These are phyloP conservation scores for Phaeoacremonium minimum DNA, from an alignment of 2,329 filamentous ascomycete genomes.

Conservation along the genomic window DNA sequence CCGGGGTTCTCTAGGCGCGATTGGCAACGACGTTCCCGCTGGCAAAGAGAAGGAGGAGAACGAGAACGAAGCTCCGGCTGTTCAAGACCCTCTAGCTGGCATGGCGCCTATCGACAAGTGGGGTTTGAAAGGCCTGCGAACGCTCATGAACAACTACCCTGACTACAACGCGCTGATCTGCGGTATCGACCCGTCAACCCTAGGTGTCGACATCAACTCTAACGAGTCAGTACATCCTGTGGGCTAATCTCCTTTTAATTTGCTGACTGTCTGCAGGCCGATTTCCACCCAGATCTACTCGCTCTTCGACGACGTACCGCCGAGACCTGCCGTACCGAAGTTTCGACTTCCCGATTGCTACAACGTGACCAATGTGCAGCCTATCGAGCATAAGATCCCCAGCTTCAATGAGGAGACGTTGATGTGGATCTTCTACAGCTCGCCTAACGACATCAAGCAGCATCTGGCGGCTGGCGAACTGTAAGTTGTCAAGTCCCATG, in stretches of 20 bases:
- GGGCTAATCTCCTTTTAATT: not conserved
- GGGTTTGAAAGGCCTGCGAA: conserved; percentile 60
- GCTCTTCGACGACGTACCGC: conserved; percentile 55
- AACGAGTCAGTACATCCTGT: conserved; percentile 43
- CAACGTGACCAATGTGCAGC: conserved; percentile 61
- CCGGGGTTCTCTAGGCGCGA: conserved; percentile 38
- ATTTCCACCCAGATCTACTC: conserved; percentile 59
- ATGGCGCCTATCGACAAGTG: conserved; percentile 62
- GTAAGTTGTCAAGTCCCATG: conserved; percentile 31
- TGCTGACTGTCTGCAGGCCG: conserved; percentile 28
- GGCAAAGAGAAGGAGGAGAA: conserved; percentile 39
- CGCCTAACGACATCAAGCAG: conserved; percentile 58
- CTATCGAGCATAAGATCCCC: conserved; percentile 60
- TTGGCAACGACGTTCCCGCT: conserved; percentile 36
- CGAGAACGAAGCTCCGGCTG: conserved; percentile 30
- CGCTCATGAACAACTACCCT: conserved; percentile 60
- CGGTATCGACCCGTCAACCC: conserved; percentile 52
- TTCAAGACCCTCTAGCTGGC: conserved; percentile 54
- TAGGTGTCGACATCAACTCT: conserved; percentile 55
- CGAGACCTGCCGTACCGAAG: conserved; percentile 52
- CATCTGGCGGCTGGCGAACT: conserved; percentile 59
- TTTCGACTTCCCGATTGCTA: conserved; percentile 63
- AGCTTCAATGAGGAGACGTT: conserved; percentile 67
- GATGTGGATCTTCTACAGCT: conserved; percentile 68
- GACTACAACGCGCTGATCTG: conserved; percentile 58